A percentile compares a stretch with the other conserved stretches of the same genome.
Conservation (phyloP, 106 monocot genomes). For the Dioscorea zingiberensis region DNA sequence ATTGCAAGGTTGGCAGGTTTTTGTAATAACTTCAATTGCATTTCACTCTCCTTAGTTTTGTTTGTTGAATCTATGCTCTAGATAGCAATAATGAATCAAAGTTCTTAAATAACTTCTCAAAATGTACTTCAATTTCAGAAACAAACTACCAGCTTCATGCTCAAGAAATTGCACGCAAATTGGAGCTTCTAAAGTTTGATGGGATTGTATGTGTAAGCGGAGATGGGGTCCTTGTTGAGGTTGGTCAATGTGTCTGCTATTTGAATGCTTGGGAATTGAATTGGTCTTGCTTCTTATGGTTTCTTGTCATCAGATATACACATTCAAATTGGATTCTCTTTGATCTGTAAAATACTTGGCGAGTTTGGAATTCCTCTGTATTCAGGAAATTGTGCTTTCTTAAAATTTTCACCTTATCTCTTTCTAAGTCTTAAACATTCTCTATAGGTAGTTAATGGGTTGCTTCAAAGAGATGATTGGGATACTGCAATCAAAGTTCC, state of each 20-base stretch:
- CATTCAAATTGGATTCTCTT: too few species aligned
- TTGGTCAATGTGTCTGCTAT: not conserved
- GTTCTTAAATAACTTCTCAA: too few species aligned
- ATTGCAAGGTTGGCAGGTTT: conserved; percentile 58
- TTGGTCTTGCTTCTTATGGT: too few species aligned
- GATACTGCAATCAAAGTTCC: conserved; percentile 72
- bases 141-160: conserved; percentile 40
- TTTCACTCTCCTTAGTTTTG: too few species aligned
- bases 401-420: too few species aligned
- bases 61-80: too few species aligned
- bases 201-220: conserved; percentile 45
- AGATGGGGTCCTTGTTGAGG: conserved; percentile 44
- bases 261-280: too few species aligned
- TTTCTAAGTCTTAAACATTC: too few species aligned
- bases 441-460: conserved; percentile 80
- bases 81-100: too few species aligned
- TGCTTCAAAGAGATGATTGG: conserved; percentile 94
- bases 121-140: conserved; percentile 8
- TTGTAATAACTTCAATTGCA: not conserved
- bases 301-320: too few species aligned
- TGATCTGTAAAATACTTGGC: not conserved
- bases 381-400: too few species aligned
- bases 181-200: conserved; percentile 29
- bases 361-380: too few species aligned
- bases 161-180: conserved; percentile 20